Percentiles rank a stretch among this genome's conserved stretches.
These are phyloP conservation scores for Xylariomycetidae sp. DNA, from an alignment of 2,329 filamentous ascomycete genomes.

Conservation along the genomic window DNA sequence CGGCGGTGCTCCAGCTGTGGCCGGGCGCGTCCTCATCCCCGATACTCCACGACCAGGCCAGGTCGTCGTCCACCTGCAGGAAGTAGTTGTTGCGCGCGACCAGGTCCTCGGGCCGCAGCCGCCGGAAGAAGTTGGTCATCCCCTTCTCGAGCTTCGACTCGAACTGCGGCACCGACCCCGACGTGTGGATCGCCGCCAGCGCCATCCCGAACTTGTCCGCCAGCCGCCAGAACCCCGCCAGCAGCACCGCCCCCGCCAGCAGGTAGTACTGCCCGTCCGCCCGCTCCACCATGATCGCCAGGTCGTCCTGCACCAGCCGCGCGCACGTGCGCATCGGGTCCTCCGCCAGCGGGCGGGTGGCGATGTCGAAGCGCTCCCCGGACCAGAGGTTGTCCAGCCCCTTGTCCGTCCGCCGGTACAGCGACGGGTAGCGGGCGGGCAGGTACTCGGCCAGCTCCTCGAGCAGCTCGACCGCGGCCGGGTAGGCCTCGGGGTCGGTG, in stretches of 20 bases:
- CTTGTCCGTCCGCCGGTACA: constrained; percentile 57
- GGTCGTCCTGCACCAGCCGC: constrained; percentile 71
- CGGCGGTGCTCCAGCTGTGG: constrained; percentile 68
- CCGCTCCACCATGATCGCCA: constrained; percentile 76
- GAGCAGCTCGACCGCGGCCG: constrained; percentile 68
- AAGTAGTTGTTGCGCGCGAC: constrained; percentile 74
- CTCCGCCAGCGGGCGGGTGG: constrained; percentile 57
- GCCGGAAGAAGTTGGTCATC: constrained; percentile 58
- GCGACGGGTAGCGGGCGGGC: constrained; percentile 64
- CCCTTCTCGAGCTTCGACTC: constrained; percentile 29
- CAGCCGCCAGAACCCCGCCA: constrained; percentile 79
- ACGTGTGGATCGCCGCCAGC: constrained; percentile 72
- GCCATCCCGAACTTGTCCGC: constrained; percentile 77
- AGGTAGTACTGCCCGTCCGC: constrained; percentile 76
- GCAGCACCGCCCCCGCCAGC: constrained; percentile 66
- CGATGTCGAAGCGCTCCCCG: constrained; percentile 64
- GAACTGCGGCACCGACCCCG: constrained; percentile 55
- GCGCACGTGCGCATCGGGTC: constrained; percentile 73
- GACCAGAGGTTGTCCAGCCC: constrained; percentile 69
- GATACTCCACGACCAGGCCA: constrained; percentile 73
- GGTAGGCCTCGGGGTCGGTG: constrained; percentile 64
- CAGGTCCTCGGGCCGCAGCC: constrained; percentile 62
- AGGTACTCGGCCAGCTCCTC: constrained; percentile 69
- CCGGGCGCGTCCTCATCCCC: constrained; percentile 59
- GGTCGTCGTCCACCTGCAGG: constrained; percentile 72